Conservation (phyloP, 768 basidiomycete species). For the Leccinum subgranulosum region DNA sequence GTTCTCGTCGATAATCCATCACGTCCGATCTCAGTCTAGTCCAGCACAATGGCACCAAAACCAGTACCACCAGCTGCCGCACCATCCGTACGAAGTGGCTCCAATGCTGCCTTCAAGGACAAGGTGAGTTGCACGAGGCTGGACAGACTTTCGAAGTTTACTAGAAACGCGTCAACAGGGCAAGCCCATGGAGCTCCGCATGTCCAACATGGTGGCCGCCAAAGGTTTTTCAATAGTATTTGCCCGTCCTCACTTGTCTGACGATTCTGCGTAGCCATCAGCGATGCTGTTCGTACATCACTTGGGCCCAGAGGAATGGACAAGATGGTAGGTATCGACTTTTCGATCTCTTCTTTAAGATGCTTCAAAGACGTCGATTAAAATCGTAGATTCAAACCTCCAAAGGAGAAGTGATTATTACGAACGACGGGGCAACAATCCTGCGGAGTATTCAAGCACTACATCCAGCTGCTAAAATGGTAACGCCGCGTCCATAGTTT, state of each 20-base stretch:
- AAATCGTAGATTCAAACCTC: constrained; percentile 82
- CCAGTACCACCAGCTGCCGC: constrained; percentile 17
- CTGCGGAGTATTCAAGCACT: constrained; percentile 92
- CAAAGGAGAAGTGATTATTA: constrained; percentile 96
- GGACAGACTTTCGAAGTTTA: neutral
- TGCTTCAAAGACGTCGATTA: constrained; percentile 10
- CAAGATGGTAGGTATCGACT: constrained; percentile 89
- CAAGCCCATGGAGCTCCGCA: constrained; percentile 96
- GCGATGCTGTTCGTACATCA: constrained; percentile 95
- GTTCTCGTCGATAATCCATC: constrained; percentile 18
- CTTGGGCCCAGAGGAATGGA: constrained; percentile 98
- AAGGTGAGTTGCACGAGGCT: constrained; percentile 45
- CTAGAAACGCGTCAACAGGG: constrained; percentile 53
- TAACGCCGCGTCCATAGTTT: constrained; percentile 19
- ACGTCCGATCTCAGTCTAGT: constrained; percentile 10
- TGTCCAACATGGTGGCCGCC: constrained; percentile 97
- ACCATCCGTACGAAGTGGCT: constrained; percentile 39
- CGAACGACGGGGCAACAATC: constrained; percentile 98
- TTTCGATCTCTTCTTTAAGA: constrained; percentile 10
- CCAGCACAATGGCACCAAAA: constrained; percentile 30
- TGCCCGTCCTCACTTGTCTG: neutral
- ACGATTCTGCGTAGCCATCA: constrained; percentile 64
- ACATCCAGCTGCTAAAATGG: constrained; percentile 99
- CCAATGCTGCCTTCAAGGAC: constrained; percentile 84
- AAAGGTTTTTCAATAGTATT: constrained; percentile 58